Base-by-base conservation (phyloP, 345 rosid genomes). In the Pelargonium nanum region DNA sequence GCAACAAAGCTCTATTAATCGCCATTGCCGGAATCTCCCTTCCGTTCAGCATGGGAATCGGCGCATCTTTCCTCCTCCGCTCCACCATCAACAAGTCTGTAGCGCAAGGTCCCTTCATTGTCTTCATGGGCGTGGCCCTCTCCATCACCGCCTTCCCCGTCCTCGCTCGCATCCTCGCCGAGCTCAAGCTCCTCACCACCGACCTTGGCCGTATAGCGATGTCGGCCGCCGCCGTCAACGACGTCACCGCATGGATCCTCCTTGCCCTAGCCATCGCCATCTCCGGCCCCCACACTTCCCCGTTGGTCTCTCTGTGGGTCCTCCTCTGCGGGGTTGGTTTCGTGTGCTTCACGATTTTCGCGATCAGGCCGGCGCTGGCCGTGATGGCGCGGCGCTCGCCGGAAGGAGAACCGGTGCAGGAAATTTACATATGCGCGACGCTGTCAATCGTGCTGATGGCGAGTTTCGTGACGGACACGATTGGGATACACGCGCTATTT, bases 171-270 rank as follows among this genome's bases (percentile, higher is more conserved):
- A 88, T 88, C 60, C 67, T 88, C 51, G 96, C 96, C 22, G 96
- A 88, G 66, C 70, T 88, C 15, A 88, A 88, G 82, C 88, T 88
- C 25, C 60, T 88, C 45, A 88, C 96, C 0, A 80, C 92, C 0
- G 96, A 85, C 30, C 70, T 83, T 26, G 96, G 96, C 22, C 76
- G 86, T 19, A 63, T 85, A 59, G 93, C 96, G 7, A 83, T 88
- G 96, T 85, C 96, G 22, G 96, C 92, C 6, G 92, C 96, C 1
- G 93, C 93, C 0, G 86, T 88, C 9, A 88, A 88, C 22, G 96
- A 88, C 28, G 74, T 88, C 20, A 86, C 83, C 0, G 96, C 96
- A 20, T 88, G 96, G 96, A 77, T 88, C 65, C 78, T 88, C 6
- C 88, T 88, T 48, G 92, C 96, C 61, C 85, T 88, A 57, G 92